These are phyloP conservation scores for Penicillium sp. DNA, from an alignment of 2,329 filamentous ascomycete species.

Conservation along the genomic window DNA sequence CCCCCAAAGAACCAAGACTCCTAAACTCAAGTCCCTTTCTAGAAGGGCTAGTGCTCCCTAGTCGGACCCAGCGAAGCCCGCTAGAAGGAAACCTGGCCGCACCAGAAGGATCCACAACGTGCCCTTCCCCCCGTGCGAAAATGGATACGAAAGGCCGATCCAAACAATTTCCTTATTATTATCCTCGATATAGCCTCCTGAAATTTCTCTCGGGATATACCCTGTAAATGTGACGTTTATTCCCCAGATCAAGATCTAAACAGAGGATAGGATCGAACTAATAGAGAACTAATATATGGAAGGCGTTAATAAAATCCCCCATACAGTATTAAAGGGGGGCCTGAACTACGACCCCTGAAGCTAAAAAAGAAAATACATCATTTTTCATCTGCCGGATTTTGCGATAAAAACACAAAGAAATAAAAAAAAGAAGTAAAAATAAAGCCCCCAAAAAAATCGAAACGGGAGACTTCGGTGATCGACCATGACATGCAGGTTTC, in stretches of 20 bases:
- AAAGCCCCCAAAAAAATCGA: neutral
- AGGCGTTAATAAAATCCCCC: neutral
- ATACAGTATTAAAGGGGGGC: conserved; percentile 15
- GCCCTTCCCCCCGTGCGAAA: conserved; percentile 30
- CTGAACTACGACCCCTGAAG: conserved; percentile 7
- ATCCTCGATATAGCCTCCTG: neutral
- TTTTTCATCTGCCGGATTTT: neutral
- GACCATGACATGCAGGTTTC: conserved; percentile 15
- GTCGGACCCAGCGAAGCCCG: conserved; percentile 28
- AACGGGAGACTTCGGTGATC: neutral
- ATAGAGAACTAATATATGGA: neutral
- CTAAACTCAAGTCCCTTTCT: conserved; percentile 7
- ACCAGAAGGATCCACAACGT: conserved; percentile 40
- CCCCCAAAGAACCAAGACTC: neutral
- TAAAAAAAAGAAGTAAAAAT: neutral
- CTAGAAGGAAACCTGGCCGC: conserved; percentile 34
- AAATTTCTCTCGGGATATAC: neutral
- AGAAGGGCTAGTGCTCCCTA: conserved; percentile 18
- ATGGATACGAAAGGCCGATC: conserved; percentile 37
- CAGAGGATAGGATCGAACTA: neutral
- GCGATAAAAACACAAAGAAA: neutral
- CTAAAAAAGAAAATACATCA: conserved; percentile 1
- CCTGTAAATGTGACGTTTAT: conserved; percentile 10
- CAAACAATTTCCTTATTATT: conserved; percentile 19
- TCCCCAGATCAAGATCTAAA: neutral